A percentile compares a stretch with the other conserved stretches of the same genome.
phyloP scores from a whole-genome alignment of 352 stramenopile genomes.

The Phytophthora capsici region DNA sequence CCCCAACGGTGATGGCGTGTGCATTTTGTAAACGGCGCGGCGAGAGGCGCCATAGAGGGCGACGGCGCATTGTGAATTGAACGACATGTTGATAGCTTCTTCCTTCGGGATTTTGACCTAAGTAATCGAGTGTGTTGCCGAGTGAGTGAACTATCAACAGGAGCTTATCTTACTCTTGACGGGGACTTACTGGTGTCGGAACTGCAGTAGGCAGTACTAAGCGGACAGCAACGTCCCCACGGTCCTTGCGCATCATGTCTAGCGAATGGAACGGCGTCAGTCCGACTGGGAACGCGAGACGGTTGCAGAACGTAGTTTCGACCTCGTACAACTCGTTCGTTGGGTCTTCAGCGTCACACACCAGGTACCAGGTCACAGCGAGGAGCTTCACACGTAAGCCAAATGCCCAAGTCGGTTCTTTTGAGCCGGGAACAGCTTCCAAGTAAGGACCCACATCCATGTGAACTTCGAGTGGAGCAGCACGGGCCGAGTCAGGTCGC shows the following conservation, averaged over 20 bases:
- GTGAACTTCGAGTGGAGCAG: slow-evolving; percentile 57
- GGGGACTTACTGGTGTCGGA: background rate
- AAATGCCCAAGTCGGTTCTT: slow-evolving; percentile 53
- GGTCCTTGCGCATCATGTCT: slow-evolving; percentile 58
- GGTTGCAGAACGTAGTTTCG: slow-evolving; percentile 65
- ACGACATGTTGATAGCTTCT: slow-evolving; percentile 38
- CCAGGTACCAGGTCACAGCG: slow-evolving; percentile 71
- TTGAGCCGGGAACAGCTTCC: slow-evolving; percentile 22
- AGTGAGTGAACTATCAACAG: slow-evolving; percentile 6
- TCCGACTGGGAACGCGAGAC: slow-evolving; percentile 63
- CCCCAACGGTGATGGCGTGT: slow-evolving; percentile 80
- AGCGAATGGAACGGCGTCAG: slow-evolving; percentile 61
- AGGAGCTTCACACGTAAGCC: slow-evolving; percentile 59
- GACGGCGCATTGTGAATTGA: slow-evolving; percentile 32
- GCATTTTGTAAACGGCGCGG: slow-evolving; percentile 60
- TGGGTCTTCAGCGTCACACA: slow-evolving; percentile 75
- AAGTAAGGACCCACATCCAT: slow-evolving; percentile 70
- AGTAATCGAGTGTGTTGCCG: slow-evolving; percentile 31
- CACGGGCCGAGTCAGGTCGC: slow-evolving; percentile 66
- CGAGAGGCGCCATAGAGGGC: slow-evolving; percentile 16
- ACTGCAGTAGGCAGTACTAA: slow-evolving; percentile 25
- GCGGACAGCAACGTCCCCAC: slow-evolving; percentile 44
- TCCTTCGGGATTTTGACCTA: slow-evolving; percentile 32
- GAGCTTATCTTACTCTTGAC: slow-evolving; percentile 4
- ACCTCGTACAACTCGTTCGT: slow-evolving; percentile 62